Evolutionary conservation across 768 basidiomycete species (phyloP), one percentile per base, ranked within the genome.

Genomic region (Mycena galopus): DNA sequence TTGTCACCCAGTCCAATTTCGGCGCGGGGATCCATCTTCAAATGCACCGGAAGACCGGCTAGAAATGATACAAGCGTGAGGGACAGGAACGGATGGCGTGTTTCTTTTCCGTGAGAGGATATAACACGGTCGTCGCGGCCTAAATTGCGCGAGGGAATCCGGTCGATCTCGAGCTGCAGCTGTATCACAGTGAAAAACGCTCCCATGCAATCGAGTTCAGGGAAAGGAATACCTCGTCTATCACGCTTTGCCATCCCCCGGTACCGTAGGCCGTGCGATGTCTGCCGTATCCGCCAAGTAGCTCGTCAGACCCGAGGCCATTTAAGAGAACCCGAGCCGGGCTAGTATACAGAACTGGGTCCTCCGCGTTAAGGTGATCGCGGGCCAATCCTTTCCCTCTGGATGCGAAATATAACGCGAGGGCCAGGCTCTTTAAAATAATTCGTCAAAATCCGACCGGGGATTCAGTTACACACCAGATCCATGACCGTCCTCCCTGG

Each of bases 51-150:
- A 0, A 98, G 83, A 50, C 82, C 82, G 0, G 96, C 93, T 57
- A 98, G 82, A 82, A 94, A 96, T 1, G 88, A 84, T 29, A 97
- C 91, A 33, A 97, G 87, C 0, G 88, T 86, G 25, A 98, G 88
- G 4, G 94, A 95, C 56, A 98, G 89, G 81, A 96, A 98, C 0
- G 96, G 96, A 78, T 96, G 95, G 39, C 98, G 88, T 2, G 93
- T 92, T 81, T 99, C 98, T 80, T 97, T 96, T 4, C 96, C 96
- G 75, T 95, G 92, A 0, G 92, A 92, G 3, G 97, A 96, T 70
- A 97, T 91, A 63, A 98, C 89, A 16, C 98, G 93, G 81, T 99
- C 98, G 81, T 99, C 97, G 72, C 98, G 87, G 17, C 97, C 97
- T 16, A 99, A 84, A 79, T 99, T 99, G 57, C 98, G 88, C 4